Conservation (phyloP, 2,329 filamentous ascomycete genomes). For the Colletotrichum simmondsii region DNA sequence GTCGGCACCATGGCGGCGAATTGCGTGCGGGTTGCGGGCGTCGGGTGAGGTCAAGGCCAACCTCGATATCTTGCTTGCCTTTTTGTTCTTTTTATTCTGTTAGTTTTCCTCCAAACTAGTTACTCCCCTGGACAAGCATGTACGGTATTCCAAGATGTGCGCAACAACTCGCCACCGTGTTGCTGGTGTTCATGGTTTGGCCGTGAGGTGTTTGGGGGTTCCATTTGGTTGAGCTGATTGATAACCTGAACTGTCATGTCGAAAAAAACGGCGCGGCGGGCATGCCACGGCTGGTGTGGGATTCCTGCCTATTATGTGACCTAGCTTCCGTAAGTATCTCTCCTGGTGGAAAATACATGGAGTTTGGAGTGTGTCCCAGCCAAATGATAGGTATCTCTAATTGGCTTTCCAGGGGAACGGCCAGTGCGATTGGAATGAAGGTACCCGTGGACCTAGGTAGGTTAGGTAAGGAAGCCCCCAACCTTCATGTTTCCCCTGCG, state of each 20-base stretch:
- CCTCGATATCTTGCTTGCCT: neutral
- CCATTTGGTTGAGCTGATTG: conserved; percentile 22
- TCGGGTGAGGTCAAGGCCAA: neutral
- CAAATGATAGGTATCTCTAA: neutral
- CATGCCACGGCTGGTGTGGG: neutral
- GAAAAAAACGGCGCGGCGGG: conserved; percentile 11
- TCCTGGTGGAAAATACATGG: neutral
- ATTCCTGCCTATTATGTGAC: neutral
- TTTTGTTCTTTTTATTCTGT: too few species aligned
- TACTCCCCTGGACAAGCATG: too few species aligned
- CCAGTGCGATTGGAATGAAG: conserved; percentile 5
- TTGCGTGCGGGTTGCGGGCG: neutral
- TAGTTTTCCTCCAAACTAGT: too few species aligned
- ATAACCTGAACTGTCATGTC: conserved; percentile 22
- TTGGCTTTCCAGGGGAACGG: conserved; percentile 2
- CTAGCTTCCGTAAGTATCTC: neutral
- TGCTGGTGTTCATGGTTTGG: neutral
- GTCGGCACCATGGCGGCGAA: neutral
- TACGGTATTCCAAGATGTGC: too few species aligned
- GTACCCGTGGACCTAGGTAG: neutral
- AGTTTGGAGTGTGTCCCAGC: neutral
- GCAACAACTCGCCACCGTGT: neutral
- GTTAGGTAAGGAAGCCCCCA: neutral
- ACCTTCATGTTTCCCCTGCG: neutral
- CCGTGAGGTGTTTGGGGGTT: neutral